Base-by-base conservation (phyloP, 2,329 filamentous ascomycete genomes). In the Hymenoscyphus fraxineus region DNA sequence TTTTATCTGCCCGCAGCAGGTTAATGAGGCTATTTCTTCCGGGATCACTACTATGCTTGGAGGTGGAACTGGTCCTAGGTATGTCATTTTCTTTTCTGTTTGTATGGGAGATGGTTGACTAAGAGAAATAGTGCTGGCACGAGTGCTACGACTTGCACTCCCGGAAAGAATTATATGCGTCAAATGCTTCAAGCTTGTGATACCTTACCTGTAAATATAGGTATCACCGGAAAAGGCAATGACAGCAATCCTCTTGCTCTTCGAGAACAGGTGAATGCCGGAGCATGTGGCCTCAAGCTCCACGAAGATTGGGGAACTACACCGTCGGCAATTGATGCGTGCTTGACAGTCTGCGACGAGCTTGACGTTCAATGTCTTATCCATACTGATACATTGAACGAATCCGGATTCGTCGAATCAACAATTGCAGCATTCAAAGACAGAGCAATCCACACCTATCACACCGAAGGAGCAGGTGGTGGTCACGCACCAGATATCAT, bases 401-500 rank as follows among this genome's bases (percentile, higher is more conserved):
- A 98, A 77, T 94, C 91, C 19, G 94, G 94, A n/a, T 98, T 97
- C 73, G 94, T 98, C 60, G 94, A 97, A 76, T 89, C 91, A 65
- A 97, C 93, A 2, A 87, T 97, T 67, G 85, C 82, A n/a, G 88
- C 93, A 2, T 90, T 98, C 82, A 92, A 92, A 76, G 83, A 87
- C 73, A 88, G 94, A 66, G 91, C 92, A 1, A 96, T 98, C 73
- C 94, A 98, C 78, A 96, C 94, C 1, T 98, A 98, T 78, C 94
- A 98, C 79, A 97, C 93, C 39, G 94, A 98, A 80, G 94, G 94
- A 51, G 94, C 94, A 1, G 94, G 94, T 51, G 94, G 94, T 69
- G 94, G 94, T 3, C 94, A 98, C 77, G 94, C 94, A 0, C 94
- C 94, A 0, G 94, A 98, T 76, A 97, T 98, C 78, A 97, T 98